These are phyloP conservation scores for Hanseniaspora vineae DNA, from an alignment of 805 yeast species.

Conservation along the genomic window DNA sequence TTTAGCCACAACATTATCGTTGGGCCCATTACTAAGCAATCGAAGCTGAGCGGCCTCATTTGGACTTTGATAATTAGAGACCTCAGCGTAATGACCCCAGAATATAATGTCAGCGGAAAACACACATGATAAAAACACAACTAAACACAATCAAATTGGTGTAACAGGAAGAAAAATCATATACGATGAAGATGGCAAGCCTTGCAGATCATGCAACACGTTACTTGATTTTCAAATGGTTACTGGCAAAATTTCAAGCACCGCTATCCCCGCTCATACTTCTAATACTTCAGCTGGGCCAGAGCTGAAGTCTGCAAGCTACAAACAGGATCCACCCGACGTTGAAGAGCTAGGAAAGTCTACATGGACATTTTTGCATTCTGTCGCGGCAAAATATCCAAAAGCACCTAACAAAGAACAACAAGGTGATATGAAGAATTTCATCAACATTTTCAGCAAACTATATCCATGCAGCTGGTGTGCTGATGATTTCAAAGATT, in stretches of 20 bases:
- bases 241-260: slow-evolving; percentile 20
- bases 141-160: not conserved
- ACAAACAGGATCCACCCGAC: slow-evolving; percentile 73
- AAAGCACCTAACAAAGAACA: slow-evolving; percentile 45
- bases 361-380: slow-evolving; percentile 86
- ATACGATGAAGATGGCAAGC: slow-evolving; percentile 82
- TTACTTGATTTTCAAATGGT: slow-evolving; percentile 69
- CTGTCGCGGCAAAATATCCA: slow-evolving; percentile 85
- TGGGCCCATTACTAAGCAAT: no score
- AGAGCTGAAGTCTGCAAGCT: slow-evolving; percentile 16
- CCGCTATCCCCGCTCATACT: slow-evolving; percentile 7
- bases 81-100: no score
- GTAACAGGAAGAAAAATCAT: slow-evolving; percentile 12
- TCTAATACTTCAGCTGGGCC: slow-evolving; percentile 10
- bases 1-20: no score
- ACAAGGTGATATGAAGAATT: slow-evolving; percentile 59
- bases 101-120: no score
- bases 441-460: slow-evolving; percentile 57
- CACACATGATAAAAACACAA: no score
- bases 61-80: no score
- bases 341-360: slow-evolving; percentile 68
- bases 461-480: slow-evolving; percentile 93
- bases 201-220: slow-evolving; percentile 86
- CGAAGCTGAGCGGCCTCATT: no score
- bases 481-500: slow-evolving; percentile 67